Base-by-base conservation (phyloP, 345 rosid species). In the Linum usitatissimum region DNA sequence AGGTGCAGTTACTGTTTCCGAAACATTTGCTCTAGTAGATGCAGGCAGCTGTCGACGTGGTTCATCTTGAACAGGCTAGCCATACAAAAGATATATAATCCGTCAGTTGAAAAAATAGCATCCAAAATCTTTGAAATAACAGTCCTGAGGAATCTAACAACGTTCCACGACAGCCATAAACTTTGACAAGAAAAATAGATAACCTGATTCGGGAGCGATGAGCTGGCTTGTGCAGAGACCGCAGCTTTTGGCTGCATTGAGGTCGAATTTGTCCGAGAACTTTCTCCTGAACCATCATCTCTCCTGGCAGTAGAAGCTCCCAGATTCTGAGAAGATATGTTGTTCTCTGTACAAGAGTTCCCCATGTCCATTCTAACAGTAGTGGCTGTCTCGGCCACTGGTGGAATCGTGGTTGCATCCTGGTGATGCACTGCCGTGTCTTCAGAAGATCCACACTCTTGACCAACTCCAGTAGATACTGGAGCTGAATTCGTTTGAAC, bases 21-120 rank as follows among this genome's bases (percentile, higher is more conserved):
- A 42, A 60, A 57, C 34, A 39, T 57, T 65, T 17, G 56, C 36
- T 70, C 53, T 73, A 70, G 78, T 66, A 57, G 75, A 70, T 64
- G 75, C 28, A n/a, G 64, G 55, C 36, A 68, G 73, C 31, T 55
- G 73, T 42, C 66, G 65, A 30, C 53, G 21, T 53, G 64, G 53
- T 28, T 53, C 38, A 30, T 55, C 66, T 40, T 48, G 66, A 38
- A 61, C 54, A 1, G 20, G 6, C 51, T 45, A 45, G 17, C 51
- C 51, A 45, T 45, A 7, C 17, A 10, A 15, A 40, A 15, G 15
- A 45, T 10, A 4, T 45, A 45, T 15, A 45, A 23, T 10, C 10
- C 14, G 15, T 45, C 17, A 45, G 17, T 9, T 10, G 10, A 12
- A 13, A 34, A 45, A 15, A 10, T 45, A 15, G 51, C 51, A 45